Conservation (phyloP, 2,329 filamentous ascomycete species). For the Neofusicoccum laricinum region DNA sequence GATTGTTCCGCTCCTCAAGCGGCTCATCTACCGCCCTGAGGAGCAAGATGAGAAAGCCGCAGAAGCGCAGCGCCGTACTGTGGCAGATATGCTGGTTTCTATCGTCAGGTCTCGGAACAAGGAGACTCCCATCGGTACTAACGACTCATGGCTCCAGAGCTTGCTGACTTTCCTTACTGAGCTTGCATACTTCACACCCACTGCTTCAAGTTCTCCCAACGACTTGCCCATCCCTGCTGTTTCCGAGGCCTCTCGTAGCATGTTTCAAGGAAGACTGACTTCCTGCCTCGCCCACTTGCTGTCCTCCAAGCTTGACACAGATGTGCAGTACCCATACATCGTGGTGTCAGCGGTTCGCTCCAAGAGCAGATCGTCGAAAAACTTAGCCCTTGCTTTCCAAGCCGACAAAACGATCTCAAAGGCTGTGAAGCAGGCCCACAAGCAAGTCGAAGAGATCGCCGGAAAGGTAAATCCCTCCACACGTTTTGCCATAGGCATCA, state of each 20-base stretch:
- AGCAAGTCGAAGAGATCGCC: constrained; percentile 29
- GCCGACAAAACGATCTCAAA: constrained; percentile 45
- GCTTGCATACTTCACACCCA: constrained; percentile 49
- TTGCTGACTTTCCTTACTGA: constrained; percentile 47
- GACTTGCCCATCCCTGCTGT: constrained; percentile 44
- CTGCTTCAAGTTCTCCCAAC: constrained; percentile 28
- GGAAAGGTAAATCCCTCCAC: constrained; percentile 23
- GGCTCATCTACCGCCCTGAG: constrained; percentile 46
- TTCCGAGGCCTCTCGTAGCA: constrained; percentile 46
- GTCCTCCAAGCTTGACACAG: constrained; percentile 34
- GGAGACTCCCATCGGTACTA: constrained; percentile 33
- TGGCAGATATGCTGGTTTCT: constrained; percentile 53
- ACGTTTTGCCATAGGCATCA: background rate
- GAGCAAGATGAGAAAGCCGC: constrained; percentile 44
- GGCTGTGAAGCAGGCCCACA: constrained; percentile 32
- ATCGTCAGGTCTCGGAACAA: constrained; percentile 44
- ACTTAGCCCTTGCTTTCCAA: constrained; percentile 45
- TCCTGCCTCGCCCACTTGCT: constrained; percentile 55
- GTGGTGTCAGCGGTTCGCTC: constrained; percentile 39
- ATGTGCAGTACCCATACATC: constrained; percentile 37
- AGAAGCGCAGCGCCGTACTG: constrained; percentile 45
- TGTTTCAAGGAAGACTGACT: constrained; percentile 54
- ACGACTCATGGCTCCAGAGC: constrained; percentile 43
- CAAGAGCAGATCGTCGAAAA: constrained; percentile 25
- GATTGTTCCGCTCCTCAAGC: constrained; percentile 53